A percentile compares a stretch with the other conserved stretches of the same genome.
phyloP scores from a whole-genome alignment of 2,329 filamentous ascomycete species.

The Monosporascus sp. region DNA sequence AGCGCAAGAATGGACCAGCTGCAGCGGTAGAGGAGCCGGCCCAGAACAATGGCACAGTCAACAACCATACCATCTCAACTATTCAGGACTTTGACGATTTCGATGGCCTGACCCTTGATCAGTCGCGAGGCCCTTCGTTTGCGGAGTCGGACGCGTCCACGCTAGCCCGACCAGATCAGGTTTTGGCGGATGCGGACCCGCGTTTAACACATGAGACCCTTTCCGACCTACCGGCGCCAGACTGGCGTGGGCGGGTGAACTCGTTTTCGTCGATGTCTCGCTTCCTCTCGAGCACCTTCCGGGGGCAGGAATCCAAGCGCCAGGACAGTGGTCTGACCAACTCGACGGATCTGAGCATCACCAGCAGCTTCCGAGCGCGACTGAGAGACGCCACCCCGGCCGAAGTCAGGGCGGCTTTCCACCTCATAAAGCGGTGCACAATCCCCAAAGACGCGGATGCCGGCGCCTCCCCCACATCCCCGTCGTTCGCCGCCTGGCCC shows the following conservation, averaged over 20 bases:
- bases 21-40: conserved; percentile 17
- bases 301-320: conserved; percentile 9
- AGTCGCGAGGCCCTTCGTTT: conserved; percentile 17
- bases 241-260: background rate
- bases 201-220: background rate
- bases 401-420: conserved; percentile 15
- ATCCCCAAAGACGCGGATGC: conserved; percentile 20
- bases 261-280: background rate
- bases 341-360: conserved; percentile 22
- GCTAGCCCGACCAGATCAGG: conserved; percentile 1
- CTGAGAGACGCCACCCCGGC: conserved; percentile 13
- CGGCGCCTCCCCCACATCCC: conserved; percentile 6
- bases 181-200: conserved; percentile 1
- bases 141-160: conserved; percentile 8
- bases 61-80: conserved; percentile 14
- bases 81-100: conserved; percentile 6
- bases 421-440: conserved; percentile 23
- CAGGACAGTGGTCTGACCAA: conserved; percentile 20
- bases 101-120: conserved; percentile 16
- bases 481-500: background rate
- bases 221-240: background rate
- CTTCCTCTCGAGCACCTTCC: conserved; percentile 2
- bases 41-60: conserved; percentile 16
- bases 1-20: conserved; percentile 12
- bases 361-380: conserved; percentile 15